phyloP scores from a whole-genome alignment of 139 green algal species.

The Micractinium sp. region DNA sequence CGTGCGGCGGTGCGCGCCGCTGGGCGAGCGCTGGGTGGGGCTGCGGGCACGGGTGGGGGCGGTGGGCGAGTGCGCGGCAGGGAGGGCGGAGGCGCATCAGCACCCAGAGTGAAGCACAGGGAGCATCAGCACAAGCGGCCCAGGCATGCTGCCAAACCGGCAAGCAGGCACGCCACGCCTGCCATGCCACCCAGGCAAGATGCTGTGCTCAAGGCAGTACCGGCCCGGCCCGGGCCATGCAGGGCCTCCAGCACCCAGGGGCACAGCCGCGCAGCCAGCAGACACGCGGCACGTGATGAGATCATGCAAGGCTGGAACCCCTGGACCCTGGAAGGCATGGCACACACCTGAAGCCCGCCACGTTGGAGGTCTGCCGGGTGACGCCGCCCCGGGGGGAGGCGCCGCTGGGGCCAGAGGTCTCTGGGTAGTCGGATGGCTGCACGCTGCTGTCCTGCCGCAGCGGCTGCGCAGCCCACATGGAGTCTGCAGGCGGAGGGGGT shows the following conservation, averaged over 20 bases:
- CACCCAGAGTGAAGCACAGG: background rate
- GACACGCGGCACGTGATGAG: too few relatives aligned
- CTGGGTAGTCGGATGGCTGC: background rate
- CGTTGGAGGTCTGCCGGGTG: background rate
- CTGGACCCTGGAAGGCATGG: too few relatives aligned
- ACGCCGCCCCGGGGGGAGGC: background rate
- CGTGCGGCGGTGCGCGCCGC: constrained; percentile 34
- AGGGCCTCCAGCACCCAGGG: too few relatives aligned
- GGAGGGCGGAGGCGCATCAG: background rate
- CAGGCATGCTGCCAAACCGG: too few relatives aligned
- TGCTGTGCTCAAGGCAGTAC: too few relatives aligned
- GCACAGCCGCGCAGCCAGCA: too few relatives aligned
- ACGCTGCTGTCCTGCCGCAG: constrained; percentile 9
- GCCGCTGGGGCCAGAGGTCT: background rate
- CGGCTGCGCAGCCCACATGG: constrained; percentile 17
- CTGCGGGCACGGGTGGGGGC: background rate
- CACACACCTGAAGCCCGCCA: background rate
- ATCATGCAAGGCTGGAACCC: too few relatives aligned
- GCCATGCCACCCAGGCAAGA: too few relatives aligned
- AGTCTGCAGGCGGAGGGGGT: background rate
- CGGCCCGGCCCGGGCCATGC: too few relatives aligned
- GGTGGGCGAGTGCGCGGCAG: background rate
- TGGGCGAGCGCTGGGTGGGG: constrained; percentile 1
- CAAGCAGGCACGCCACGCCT: too few relatives aligned
- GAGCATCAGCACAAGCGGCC: too few relatives aligned